Conservation (phyloP, 2,329 filamentous ascomycete species). For the Pseudocercospora pini-densiflorae region DNA sequence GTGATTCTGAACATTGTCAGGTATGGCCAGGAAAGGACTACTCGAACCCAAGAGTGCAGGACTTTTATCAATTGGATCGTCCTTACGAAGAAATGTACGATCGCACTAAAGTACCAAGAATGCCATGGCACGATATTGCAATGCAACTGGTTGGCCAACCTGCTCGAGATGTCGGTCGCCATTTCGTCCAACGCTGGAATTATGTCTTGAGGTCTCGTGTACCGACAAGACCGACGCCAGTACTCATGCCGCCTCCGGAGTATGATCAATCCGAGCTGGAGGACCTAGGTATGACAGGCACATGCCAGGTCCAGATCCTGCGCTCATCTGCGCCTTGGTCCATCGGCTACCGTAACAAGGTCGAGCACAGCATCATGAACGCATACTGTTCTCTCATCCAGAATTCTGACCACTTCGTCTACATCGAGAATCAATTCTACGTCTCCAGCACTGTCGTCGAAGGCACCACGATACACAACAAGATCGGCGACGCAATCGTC, state of each 20-base stretch:
- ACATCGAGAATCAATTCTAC: constrained; percentile 99
- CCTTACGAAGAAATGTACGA: constrained; percentile 99
- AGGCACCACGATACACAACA: constrained; percentile 85
- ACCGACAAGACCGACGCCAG: constrained; percentile 89
- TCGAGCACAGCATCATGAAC: constrained; percentile 93
- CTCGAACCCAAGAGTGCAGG: constrained; percentile 91
- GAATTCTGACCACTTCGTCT: constrained; percentile 94
- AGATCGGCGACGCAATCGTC: constrained; percentile 91
- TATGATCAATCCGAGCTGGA: constrained; percentile 86
- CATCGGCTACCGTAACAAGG: constrained; percentile 78
- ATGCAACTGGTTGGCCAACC: constrained; percentile 99
- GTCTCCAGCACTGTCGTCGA: constrained; percentile 91
- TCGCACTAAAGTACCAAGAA: constrained; percentile 81
- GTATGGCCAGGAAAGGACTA: constrained; percentile 98
- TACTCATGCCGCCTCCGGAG: constrained; percentile 90
- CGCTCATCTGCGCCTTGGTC: constrained; percentile 93
- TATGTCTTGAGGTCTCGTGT: constrained; percentile 92
- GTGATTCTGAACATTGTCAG: constrained; percentile 92
- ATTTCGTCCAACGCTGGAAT: constrained; percentile 98
- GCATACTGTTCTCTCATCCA: constrained; percentile 95
- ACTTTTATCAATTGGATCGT: constrained; percentile 91
- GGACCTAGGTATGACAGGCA: constrained; percentile 84
- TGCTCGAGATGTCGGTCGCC: constrained; percentile 87
- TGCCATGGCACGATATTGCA: constrained; percentile 98
- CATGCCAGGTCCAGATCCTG: constrained; percentile 94